These are phyloP conservation scores for Centella asiatica DNA, from an alignment of 129 eudicot species.

Conservation along the genomic window DNA sequence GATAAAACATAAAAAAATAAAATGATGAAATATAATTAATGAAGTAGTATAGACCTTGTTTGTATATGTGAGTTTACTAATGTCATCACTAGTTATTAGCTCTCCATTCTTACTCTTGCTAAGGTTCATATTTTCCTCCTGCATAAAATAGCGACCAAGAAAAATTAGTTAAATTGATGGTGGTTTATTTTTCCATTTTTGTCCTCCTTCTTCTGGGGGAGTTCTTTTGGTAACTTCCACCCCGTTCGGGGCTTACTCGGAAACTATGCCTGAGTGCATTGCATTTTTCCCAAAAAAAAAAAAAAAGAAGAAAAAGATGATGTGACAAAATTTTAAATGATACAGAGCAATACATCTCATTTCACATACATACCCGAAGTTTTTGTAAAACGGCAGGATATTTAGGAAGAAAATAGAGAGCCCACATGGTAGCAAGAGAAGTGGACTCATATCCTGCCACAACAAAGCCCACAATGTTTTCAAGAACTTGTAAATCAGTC, in stretches of 20 bases:
- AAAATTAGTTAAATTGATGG: too few relatives aligned
- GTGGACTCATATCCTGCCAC: conserved; percentile 31
- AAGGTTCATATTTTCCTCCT: conserved; percentile 35
- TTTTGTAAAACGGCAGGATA: conserved; percentile 36
- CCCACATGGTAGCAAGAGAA: conserved; percentile 30
- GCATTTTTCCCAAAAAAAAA: too few relatives aligned
- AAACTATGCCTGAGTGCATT: too few relatives aligned
- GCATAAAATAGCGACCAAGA: too few relatives aligned
- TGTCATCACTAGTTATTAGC: conserved; percentile 25
- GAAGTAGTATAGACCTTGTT: conserved; percentile 32
- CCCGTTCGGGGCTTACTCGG: too few relatives aligned
- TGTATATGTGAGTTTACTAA: conserved; percentile 23
- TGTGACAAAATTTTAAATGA: too few relatives aligned
- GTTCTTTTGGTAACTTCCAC: too few relatives aligned
- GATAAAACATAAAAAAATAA: too few relatives aligned
- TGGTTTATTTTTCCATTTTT: too few relatives aligned
- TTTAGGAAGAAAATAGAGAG: conserved; percentile 40
- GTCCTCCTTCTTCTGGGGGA: too few relatives aligned
- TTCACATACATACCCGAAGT: conserved; percentile 50
- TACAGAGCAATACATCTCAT: too few relatives aligned
- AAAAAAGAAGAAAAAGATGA: background rate
- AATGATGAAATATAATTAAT: too few relatives aligned
- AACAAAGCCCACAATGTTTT: conserved; percentile 28
- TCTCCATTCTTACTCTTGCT: conserved; percentile 25
- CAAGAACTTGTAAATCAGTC: conserved; percentile 33